These are phyloP conservation scores for Aegilops tauschii DNA, from an alignment of 176 grass and related monocot species.

Conservation along the genomic window DNA sequence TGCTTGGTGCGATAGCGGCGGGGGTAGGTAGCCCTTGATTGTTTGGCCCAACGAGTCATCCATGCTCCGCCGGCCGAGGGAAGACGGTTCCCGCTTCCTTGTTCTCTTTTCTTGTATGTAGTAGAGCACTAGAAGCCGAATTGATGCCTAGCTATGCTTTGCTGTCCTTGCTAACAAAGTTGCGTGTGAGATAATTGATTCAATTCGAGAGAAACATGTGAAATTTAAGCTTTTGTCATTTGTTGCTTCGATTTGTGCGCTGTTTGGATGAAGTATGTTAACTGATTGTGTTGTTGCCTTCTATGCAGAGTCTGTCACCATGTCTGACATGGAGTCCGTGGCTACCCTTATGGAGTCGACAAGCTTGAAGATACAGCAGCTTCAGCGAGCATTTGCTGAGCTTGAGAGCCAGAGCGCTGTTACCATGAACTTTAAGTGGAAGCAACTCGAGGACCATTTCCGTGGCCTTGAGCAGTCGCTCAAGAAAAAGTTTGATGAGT, in stretches of 20 bases:
- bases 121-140: neutral
- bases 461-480: constrained; percentile 77
- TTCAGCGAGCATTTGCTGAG: constrained; percentile 75
- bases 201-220: neutral
- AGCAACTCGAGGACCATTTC: constrained; percentile 95
- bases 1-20: neutral
- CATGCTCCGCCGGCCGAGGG: neutral
- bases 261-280: neutral
- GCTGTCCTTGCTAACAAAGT: neutral
- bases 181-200: neutral
- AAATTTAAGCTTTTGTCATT: neutral
- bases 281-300: neutral
- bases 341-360: constrained; percentile 81
- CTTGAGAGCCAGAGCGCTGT: constrained; percentile 72
- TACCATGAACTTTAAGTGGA: constrained; percentile 87
- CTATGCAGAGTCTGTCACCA: constrained; percentile 8
- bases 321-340: constrained; percentile 61
- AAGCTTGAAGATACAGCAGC: constrained; percentile 76
- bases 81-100: neutral
- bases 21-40: neutral
- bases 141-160: neutral
- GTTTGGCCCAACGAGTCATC: neutral
- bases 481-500: constrained; percentile 66
- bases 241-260: neutral
- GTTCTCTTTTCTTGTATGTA: neutral